phyloP scores from a whole-genome alignment of 1,284 basidiomycete species.

The Sutorius eximius region DNA sequence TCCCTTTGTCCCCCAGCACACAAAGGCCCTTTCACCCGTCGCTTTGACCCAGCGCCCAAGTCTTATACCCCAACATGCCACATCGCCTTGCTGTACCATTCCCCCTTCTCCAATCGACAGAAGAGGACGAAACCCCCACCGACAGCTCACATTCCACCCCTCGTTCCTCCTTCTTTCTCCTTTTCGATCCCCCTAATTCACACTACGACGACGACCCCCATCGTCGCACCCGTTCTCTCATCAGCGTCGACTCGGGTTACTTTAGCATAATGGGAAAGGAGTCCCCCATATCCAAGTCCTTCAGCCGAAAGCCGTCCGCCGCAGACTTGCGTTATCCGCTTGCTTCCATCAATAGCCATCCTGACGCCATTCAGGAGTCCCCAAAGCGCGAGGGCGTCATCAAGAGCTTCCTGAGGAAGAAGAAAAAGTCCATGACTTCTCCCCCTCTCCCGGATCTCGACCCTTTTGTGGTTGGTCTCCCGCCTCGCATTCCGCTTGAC shows the following conservation, averaged over 20 bases:
- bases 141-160: constrained; percentile 24
- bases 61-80: constrained; percentile 26
- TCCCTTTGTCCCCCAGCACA: constrained; percentile 27
- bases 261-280: constrained; percentile 29
- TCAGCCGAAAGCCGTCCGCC: constrained; percentile 9
- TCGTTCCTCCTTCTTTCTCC: constrained; percentile 21
- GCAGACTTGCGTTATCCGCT: constrained; percentile 18
- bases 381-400: constrained; percentile 27
- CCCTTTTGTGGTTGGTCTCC: constrained; percentile 1
- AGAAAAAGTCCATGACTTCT: constrained; percentile 23
- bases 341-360: constrained; percentile 2
- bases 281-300: constrained; percentile 8
- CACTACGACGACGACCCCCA: constrained; percentile 2
- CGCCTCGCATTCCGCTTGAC: neutral
- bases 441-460: constrained; percentile 11
- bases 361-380: constrained; percentile 5
- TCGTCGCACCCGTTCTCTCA: constrained; percentile 21
- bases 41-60: constrained; percentile 22
- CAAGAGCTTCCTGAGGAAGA: constrained; percentile 24
- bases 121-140: constrained; percentile 16
- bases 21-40: constrained; percentile 22
- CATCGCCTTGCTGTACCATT: constrained; percentile 4
- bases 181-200: constrained; percentile 2
- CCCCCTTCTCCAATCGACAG: constrained; percentile 9
- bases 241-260: constrained; percentile 34